A percentile compares a stretch with the other conserved stretches of the same genome.
Conservation (phyloP, 1,284 basidiomycete species). For the Ceratobasidium sp. region DNA sequence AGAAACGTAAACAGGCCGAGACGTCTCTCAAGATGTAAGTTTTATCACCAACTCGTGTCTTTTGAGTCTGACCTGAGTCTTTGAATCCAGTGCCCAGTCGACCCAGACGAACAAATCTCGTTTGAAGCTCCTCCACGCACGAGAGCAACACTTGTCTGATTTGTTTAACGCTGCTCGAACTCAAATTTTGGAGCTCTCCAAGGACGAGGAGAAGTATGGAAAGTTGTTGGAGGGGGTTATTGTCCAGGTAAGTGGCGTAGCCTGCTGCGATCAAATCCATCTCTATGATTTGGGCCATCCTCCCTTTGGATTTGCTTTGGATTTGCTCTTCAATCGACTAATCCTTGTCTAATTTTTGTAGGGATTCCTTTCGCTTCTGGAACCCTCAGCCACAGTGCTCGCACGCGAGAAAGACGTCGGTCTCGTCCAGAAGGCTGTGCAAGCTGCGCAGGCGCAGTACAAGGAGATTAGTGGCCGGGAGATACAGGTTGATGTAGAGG, state of each 20-base stretch:
- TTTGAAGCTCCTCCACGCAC: constrained; percentile 88
- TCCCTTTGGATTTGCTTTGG: neutral
- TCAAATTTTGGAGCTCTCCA: constrained; percentile 73
- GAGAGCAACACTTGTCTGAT: constrained; percentile 93
- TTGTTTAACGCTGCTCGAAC: constrained; percentile 85
- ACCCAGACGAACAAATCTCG: constrained; percentile 97
- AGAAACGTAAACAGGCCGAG: constrained; percentile 93
- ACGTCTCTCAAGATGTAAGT: constrained; percentile 95
- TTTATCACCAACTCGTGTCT: neutral
- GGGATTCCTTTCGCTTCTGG: constrained; percentile 74
- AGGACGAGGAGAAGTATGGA: constrained; percentile 79
- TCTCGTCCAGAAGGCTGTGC: constrained; percentile 71
- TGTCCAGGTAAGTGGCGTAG: constrained; percentile 71
- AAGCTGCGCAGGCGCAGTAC: constrained; percentile 75
- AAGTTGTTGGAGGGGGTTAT: constrained; percentile 86
- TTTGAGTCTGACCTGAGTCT: neutral
- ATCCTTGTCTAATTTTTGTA: constrained; percentile 50
- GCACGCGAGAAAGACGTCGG: constrained; percentile 75
- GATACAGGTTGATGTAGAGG: constrained; percentile 74
- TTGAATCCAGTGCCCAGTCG: constrained; percentile 84
- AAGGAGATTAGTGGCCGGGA: constrained; percentile 82
- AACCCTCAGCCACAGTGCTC: constrained; percentile 74
- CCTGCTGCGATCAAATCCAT: neutral
- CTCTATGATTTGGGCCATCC: neutral
- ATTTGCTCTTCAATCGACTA: neutral